Conservation (phyloP, 2,329 filamentous ascomycete genomes). For the Daldinia eschscholtzii region DNA sequence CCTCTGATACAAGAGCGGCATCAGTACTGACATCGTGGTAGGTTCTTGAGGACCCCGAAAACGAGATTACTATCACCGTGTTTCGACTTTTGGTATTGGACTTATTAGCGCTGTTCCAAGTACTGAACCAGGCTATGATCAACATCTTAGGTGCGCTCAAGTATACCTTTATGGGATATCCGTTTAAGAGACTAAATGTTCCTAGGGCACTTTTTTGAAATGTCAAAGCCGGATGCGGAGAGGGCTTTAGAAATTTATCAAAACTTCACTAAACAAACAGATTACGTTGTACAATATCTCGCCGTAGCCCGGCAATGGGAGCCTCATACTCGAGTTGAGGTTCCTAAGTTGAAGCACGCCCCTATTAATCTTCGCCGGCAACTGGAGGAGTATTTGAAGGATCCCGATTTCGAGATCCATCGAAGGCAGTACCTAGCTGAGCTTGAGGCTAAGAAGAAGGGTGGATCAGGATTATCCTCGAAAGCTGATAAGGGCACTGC, state of each 20-base stretch:
- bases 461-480: constrained; percentile 52
- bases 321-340: constrained; percentile 90
- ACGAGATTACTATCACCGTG: constrained; percentile 95
- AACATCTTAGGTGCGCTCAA: constrained; percentile 83
- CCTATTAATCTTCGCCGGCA: constrained; percentile 91
- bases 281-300: constrained; percentile 91
- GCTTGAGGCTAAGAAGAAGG: constrained; percentile 76
- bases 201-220: constrained; percentile 95
- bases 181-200: constrained; percentile 37
- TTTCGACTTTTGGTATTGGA: constrained; percentile 93
- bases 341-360: constrained; percentile 96
- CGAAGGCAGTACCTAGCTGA: constrained; percentile 91
- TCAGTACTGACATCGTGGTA: constrained; percentile 54
- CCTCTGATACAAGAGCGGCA: constrained; percentile 9
- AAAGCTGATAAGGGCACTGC: constrained; percentile 55
- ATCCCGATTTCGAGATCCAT: constrained; percentile 95
- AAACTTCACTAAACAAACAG: constrained; percentile 90
- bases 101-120: constrained; percentile 89
- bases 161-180: background rate
- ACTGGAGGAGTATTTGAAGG: constrained; percentile 92
- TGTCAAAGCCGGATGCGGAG: constrained; percentile 94
- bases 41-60: constrained; percentile 92
- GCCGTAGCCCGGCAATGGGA: constrained; percentile 90
- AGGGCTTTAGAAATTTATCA: constrained; percentile 93
- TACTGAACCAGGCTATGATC: constrained; percentile 96